Evolutionary conservation across 2,329 filamentous ascomycete species (phyloP).

Genomic region (Monosporascus cannonballus): DNA sequence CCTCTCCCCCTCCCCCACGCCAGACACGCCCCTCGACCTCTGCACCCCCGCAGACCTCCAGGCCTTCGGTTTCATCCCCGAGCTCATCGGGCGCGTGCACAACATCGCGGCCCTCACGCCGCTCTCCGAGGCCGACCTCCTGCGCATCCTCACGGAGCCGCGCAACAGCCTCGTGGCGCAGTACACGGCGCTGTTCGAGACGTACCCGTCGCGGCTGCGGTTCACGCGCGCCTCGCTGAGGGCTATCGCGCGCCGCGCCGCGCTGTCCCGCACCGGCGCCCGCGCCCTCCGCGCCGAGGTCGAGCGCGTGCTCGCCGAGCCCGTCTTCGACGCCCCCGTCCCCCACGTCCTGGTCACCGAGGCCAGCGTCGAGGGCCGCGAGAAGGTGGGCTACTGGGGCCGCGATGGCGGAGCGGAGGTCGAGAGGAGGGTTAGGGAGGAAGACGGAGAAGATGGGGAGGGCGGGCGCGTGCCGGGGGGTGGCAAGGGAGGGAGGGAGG

Average conservation of each 20-base stretch:
- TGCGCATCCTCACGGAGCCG: slow-evolving; percentile 87
- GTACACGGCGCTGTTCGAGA: slow-evolving; percentile 81
- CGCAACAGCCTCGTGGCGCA: slow-evolving; percentile 83
- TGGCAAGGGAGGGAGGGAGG: slow-evolving; percentile 6
- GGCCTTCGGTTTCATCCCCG: slow-evolving; percentile 84
- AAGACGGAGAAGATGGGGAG: slow-evolving; percentile 35
- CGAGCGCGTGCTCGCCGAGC: slow-evolving; percentile 70
- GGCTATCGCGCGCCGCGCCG: slow-evolving; percentile 67
- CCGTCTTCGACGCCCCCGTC: slow-evolving; percentile 76
- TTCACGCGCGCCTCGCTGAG: slow-evolving; percentile 80
- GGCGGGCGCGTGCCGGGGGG: slow-evolving; percentile 1
- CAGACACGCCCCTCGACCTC: slow-evolving; percentile 60
- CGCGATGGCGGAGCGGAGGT: slow-evolving; percentile 66
- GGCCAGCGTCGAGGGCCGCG: slow-evolving; percentile 56
- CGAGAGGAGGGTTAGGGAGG: slow-evolving; percentile 61
- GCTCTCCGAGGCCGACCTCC: slow-evolving; percentile 60
- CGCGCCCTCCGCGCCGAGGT: slow-evolving; percentile 74
- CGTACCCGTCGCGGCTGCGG: slow-evolving; percentile 69
- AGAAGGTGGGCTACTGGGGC: slow-evolving; percentile 57
- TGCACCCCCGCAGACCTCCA: slow-evolving; percentile 72
- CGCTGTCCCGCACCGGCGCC: slow-evolving; percentile 63
- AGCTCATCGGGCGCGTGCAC: slow-evolving; percentile 92
- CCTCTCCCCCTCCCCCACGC: slow-evolving; percentile 68
- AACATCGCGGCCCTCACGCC: slow-evolving; percentile 81
- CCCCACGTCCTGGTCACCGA: slow-evolving; percentile 71